These are phyloP conservation scores for Solanum chaucha DNA, from an alignment of 257 asterid genomes.

Conservation along the genomic window DNA sequence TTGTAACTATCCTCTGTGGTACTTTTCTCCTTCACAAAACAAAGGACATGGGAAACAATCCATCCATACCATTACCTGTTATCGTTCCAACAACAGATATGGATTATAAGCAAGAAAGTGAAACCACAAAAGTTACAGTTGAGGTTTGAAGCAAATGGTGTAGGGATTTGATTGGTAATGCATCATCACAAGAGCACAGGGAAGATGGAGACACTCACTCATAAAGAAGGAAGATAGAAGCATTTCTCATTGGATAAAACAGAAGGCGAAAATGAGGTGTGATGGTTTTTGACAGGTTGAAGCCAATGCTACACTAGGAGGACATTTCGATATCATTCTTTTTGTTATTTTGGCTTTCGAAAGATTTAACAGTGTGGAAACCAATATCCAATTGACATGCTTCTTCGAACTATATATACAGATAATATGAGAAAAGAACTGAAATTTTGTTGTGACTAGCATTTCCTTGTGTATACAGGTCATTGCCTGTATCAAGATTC, in stretches of 20 bases:
- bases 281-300: not conserved
- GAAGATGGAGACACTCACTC: not conserved
- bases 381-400: not conserved
- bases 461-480: not conserved
- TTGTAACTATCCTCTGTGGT: too few relatives aligned
- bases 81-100: not conserved
- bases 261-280: not conserved
- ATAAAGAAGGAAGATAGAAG: not conserved
- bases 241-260: not conserved
- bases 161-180: not conserved
- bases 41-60: constrained; percentile 54
- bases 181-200: not conserved
- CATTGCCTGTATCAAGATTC: not conserved
- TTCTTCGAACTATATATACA: not conserved
- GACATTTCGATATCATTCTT: not conserved
- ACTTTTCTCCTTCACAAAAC: constrained; percentile 24
- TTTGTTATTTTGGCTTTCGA: not conserved
- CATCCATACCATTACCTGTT: not conserved
- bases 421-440: not conserved
- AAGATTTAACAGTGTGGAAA: not conserved
- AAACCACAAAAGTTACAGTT: not conserved
- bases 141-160: not conserved
- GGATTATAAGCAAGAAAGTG: not conserved
- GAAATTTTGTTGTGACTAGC: not conserved
- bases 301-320: not conserved